phyloP scores from a whole-genome alignment of 106 monocot genomes.

The Triglochin maritima region DNA sequence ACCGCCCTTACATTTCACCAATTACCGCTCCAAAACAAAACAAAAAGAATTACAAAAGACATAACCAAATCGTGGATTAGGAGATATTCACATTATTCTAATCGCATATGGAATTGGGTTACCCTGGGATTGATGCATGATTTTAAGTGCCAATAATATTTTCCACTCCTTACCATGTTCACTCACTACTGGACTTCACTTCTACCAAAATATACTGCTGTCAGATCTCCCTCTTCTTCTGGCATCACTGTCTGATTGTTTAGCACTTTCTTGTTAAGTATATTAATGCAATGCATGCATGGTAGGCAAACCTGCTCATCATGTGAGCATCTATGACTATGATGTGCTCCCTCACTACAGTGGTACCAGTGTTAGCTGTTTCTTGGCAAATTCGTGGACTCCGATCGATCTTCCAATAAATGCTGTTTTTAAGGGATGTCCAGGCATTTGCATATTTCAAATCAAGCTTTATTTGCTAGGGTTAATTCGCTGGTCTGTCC shows the following conservation, averaged over 20 bases:
- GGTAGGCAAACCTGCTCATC: constrained; percentile 2
- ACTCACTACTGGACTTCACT: not conserved
- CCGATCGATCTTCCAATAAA: not conserved
- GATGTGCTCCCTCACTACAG: not conserved
- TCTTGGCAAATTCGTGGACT: constrained; percentile 1
- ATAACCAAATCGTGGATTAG: too few relatives aligned
- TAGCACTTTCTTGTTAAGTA: not conserved
- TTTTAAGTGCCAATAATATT: too few relatives aligned
- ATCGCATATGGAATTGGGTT: too few relatives aligned
- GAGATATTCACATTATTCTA: too few relatives aligned
- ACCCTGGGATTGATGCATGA: too few relatives aligned
- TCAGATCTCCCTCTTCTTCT: not conserved
- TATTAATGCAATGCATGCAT: not conserved
- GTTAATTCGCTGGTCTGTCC: too few relatives aligned
- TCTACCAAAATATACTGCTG: constrained; percentile 7
- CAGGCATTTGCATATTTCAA: too few relatives aligned
- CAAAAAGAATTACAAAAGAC: too few relatives aligned
- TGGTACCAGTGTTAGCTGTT: not conserved
- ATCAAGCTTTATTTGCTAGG: too few relatives aligned
- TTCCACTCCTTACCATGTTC: too few relatives aligned
- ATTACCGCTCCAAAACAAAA: too few relatives aligned
- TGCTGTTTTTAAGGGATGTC: not conserved
- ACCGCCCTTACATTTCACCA: too few relatives aligned
- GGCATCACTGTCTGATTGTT: not conserved
- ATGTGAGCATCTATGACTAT: not conserved